phyloP scores from a whole-genome alignment of 352 stramenopile species.

The Pythium oligandrum region DNA sequence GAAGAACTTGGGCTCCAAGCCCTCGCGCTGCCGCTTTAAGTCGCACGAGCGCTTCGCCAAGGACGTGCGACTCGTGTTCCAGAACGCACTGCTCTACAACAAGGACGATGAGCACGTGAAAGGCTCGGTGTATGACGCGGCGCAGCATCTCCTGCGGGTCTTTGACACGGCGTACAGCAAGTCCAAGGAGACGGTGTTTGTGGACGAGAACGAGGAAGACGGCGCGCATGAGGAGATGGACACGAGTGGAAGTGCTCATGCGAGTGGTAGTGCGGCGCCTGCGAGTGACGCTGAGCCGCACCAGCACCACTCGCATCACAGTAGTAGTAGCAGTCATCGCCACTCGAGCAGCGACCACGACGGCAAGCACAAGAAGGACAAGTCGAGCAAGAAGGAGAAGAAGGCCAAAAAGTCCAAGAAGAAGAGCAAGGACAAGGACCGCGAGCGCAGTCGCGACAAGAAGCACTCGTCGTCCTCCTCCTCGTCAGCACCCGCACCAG shows the following conservation, averaged over 20 bases:
- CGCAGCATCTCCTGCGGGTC: constrained; percentile 70
- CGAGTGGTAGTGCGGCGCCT: too few species aligned
- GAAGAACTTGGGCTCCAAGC: constrained; percentile 70
- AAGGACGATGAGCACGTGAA: constrained; percentile 73
- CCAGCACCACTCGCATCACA: too few species aligned
- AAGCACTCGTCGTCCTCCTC: constrained; percentile 17
- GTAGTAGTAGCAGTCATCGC: too few species aligned
- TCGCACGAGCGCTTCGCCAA: constrained; percentile 79
- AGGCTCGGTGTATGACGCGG: constrained; percentile 72
- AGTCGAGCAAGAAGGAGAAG: constrained; percentile 27
- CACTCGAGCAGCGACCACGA: constrained; percentile 3
- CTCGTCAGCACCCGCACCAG: not conserved
- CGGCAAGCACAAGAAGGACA: constrained; percentile 53
- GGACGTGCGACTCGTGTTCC: constrained; percentile 80
- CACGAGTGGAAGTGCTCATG: constrained; percentile 1
- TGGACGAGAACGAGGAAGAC: constrained; percentile 23
- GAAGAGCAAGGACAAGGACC: constrained; percentile 40
- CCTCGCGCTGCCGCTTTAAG: constrained; percentile 82
- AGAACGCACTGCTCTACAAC: constrained; percentile 78
- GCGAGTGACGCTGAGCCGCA: too few species aligned
- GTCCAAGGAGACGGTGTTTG: constrained; percentile 56
- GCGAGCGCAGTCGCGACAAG: constrained; percentile 26
- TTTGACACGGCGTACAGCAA: constrained; percentile 84
- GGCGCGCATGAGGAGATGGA: constrained; percentile 14
- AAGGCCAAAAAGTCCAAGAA: constrained; percentile 74